Evolutionary conservation across 148 eudicot species (phyloP), one percentile per base, ranked within the genome.

Genomic region (Cornus florida): DNA sequence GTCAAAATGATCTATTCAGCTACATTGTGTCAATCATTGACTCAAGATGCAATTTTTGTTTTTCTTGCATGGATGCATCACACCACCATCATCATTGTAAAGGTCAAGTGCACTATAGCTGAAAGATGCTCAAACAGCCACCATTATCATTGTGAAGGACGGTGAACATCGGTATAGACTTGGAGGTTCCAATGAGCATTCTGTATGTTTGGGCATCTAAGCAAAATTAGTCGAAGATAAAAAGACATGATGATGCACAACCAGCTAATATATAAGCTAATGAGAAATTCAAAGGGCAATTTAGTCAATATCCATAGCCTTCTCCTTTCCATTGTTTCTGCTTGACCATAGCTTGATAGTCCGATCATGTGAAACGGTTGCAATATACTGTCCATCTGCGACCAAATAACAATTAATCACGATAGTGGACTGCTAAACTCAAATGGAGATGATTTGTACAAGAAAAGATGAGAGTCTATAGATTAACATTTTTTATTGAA

Each of bases 341-440:
- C 87, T 84, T 17, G 97, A 89, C 98, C 98, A 93, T 23, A 92
- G 74, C 78, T 96, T 96, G 82, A 96, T 92, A 12, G 93, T 94
- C 70, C 97, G 87, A 82, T 96, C 99, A 75, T 92, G 91, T 7
- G 97, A 87, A 46, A 96, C 99, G 11, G 99, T 91, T 23, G 90
- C 92, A 57, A 96, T 83, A 74, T 24, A 79, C 69, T 91, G 94
- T 76, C 97, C 98, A 90, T 96, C 99, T 96, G 94, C 84, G 79
- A 82, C 74, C 82, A 79, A 41, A 62, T 17, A 62, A 62, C 66
- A 62, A 17, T 4, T 4, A 53, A 53, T 53, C 59, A 14, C 59
- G 19, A 11, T 16, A 53, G 59, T 43, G 48, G 48, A 35, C 38
- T 43, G 48, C 48, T 6, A 1, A 43, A 43, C 48, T 43, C 9